phyloP scores from a whole-genome alignment of 176 grass and related monocot species.

The Raddia distichophylla region DNA sequence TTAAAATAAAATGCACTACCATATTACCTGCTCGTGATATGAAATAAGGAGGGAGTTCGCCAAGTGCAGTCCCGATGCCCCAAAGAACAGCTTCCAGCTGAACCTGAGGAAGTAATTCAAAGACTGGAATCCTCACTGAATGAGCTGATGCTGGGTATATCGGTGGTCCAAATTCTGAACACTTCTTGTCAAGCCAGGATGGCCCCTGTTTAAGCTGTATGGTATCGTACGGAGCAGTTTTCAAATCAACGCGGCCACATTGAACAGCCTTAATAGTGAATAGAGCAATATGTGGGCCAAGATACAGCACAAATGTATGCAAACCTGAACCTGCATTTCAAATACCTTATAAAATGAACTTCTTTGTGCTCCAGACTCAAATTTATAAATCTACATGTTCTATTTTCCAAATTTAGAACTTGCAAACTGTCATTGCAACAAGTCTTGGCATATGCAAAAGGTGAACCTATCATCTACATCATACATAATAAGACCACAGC shows the following conservation, averaged over 20 bases:
- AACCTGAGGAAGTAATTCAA: conserved; percentile 83
- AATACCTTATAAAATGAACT: conserved; percentile 20
- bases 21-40: conserved; percentile 91
- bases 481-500: neutral
- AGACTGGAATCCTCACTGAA: conserved; percentile 77
- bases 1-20: neutral
- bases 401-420: conserved; percentile 21
- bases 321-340: conserved; percentile 82
- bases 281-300: conserved; percentile 94
- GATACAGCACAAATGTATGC: conserved; percentile 97
- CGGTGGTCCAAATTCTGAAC: conserved; percentile 85
- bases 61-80: conserved; percentile 95
- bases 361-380: neutral
- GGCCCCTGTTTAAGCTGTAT: conserved; percentile 85
- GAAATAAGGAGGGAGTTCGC: conserved; percentile 98
- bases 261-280: conserved; percentile 98
- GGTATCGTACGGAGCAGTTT: conserved; percentile 91
- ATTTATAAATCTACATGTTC: conserved; percentile 12
- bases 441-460: conserved; percentile 15
- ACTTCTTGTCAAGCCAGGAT: conserved; percentile 95
- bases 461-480: neutral
- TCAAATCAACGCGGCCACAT: conserved; percentile 90
- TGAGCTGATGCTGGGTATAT: conserved; percentile 58
- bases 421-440: neutral
- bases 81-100: conserved; percentile 96